Base-by-base conservation (phyloP, 768 basidiomycete genomes). In the Auriscalpium orientale region DNA sequence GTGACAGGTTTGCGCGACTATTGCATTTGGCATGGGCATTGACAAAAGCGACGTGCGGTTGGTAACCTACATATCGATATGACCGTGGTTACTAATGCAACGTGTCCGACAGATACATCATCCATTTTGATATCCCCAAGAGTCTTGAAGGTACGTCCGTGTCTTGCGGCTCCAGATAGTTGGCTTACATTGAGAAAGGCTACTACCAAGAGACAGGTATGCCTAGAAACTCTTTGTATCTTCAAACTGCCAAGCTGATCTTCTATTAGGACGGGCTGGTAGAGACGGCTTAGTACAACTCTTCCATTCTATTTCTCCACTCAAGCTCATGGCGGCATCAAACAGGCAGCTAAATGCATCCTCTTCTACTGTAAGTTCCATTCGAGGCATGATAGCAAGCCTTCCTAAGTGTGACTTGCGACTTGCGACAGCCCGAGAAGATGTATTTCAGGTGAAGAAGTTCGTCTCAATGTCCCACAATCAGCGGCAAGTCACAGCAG, bases 151-250 rank as follows among this genome's bases (percentile, higher is more conserved):
- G 89, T 84, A 38, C 58, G 68, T 58, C 34, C 52, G 18, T 10
- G 12, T 11, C 38, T 57, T 35, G 13, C 44, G 54, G 28, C 38
- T 16, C 36, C 18, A 56, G 18, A 40, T 48, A 40, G 46, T 50
- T 57, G 35, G 13, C 6, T 46, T 10, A 15, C n/a, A 28, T n/a
- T 2, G 28, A 20, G 21, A 11, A 48, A 89, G 90, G 89, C 0
- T 93, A 85, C 67, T 93, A 93, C 67, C 91, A 92, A 67, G 91
- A 92, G 69, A 91, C 89, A 59, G 89, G 87, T 84, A 62, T 21
- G 74, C 57, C 10, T n/a, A 22, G 15, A 43, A 13, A 4, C 13
- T 18, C 40, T 43, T 54, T 12, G 8, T 35, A 38, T 47, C 38
- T 12, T 8, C 49, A 2, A 20, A 18, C 52, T 13, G 18, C n/a